Percentiles rank a stretch among this genome's conserved stretches.
Conservation (phyloP, 345 rosid genomes). For the Theobroma cacao region DNA sequence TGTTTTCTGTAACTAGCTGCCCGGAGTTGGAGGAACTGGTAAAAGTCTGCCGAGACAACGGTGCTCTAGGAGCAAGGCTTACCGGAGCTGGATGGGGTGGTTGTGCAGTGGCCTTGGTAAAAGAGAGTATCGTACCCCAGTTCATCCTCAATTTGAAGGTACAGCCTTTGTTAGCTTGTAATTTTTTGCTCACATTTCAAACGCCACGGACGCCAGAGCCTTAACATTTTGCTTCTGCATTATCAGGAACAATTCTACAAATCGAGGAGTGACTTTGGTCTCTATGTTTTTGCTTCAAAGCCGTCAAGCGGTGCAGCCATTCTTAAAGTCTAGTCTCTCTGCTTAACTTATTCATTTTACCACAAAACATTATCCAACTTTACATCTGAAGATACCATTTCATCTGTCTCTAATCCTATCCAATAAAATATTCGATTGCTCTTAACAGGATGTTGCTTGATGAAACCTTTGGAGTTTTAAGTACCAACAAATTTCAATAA, state of each 20-base stretch:
- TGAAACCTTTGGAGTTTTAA: neutral
- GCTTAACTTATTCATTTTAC: neutral
- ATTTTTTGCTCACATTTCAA: neutral
- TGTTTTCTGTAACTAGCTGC: conserved; percentile 49
- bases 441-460: neutral
- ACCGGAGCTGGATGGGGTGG: conserved; percentile 99
- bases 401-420: neutral
- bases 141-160: conserved; percentile 90
- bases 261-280: conserved; percentile 75
- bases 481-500: too few relatives aligned
- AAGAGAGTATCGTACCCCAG: conserved; percentile 71
- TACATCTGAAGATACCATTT: neutral
- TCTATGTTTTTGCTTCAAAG: conserved; percentile 89
- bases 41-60: conserved; percentile 54
- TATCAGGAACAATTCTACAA: conserved; percentile 79
- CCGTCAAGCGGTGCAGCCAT: conserved; percentile 98
- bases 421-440: neutral
- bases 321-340: conserved; percentile 51
- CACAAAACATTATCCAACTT: neutral
- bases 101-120: conserved; percentile 88
- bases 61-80: conserved; percentile 92
- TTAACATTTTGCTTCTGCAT: neutral
- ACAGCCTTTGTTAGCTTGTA: neutral
- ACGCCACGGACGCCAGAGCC: neutral
- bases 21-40: conserved; percentile 97